phyloP scores from a whole-genome alignment of 192 early-diverging fungal genomes.

The Podila verticillata region DNA sequence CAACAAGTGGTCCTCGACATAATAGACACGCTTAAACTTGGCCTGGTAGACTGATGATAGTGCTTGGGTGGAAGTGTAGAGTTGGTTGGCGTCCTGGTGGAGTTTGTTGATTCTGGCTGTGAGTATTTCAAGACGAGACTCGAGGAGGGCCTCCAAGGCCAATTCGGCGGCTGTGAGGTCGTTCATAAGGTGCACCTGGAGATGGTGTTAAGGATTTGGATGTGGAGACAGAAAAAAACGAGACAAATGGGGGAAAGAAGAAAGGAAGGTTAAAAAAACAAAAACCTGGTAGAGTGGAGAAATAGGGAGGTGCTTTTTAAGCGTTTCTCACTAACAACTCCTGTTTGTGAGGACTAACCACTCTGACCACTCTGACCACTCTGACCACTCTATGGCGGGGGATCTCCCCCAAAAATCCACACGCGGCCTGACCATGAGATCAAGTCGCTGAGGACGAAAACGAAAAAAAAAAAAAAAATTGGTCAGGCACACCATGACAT shows the following conservation, averaged over 20 bases:
- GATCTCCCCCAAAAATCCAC: no score
- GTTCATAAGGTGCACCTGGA: conserved; percentile 4
- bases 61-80: conserved; percentile 17
- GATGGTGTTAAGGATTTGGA: neutral
- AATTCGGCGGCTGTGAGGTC: conserved; percentile 37
- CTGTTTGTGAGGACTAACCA: no score
- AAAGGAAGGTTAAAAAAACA: neutral
- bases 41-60: conserved; percentile 11
- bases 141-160: conserved; percentile 41
- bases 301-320: neutral
- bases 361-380: no score
- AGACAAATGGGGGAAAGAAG: neutral
- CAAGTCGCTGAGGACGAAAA: no score
- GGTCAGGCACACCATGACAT: no score
- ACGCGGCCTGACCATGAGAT: no score
- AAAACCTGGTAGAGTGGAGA: neutral
- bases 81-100: neutral
- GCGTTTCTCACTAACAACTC: no score
- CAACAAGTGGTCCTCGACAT: conserved; percentile 33
- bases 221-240: neutral
- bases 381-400: no score
- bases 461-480: no score
- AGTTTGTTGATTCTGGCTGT: conserved; percentile 18
- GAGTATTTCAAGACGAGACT: conserved; percentile 40
- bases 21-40: conserved; percentile 23